Percentiles rank a stretch among this genome's conserved stretches.
These are phyloP conservation scores for Isatis tinctoria DNA, from an alignment of 345 rosid species.

Conservation along the genomic window DNA sequence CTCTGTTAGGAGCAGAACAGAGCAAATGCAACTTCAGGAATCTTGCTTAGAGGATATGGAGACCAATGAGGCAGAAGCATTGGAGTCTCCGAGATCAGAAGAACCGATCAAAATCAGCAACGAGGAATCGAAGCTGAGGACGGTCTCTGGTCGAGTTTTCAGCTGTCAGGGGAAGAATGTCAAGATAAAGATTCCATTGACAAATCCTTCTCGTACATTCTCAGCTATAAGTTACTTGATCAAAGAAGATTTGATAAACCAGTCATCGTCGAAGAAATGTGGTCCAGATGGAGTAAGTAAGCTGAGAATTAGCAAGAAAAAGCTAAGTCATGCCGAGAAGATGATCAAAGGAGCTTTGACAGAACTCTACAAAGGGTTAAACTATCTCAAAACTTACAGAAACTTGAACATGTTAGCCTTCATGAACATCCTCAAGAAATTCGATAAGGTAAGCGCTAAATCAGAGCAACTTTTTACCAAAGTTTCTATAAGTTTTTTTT, in stretches of 20 bases:
- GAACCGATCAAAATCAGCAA: conserved; percentile 42
- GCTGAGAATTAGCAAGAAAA: conserved; percentile 70
- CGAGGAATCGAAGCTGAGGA: conserved; percentile 42
- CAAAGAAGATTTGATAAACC: conserved; percentile 68
- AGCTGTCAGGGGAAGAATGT: conserved; percentile 74
- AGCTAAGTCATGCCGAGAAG: conserved; percentile 81
- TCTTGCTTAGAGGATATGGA: conserved; percentile 40
- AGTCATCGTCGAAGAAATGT: conserved; percentile 60
- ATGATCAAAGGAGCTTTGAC: conserved; percentile 79
- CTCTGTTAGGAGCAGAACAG: conserved; percentile 53
- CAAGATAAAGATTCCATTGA: conserved; percentile 78
- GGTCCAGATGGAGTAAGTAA: conserved; percentile 53
- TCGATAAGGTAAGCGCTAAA: conserved; percentile 63
- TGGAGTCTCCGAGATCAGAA: conserved; percentile 44
- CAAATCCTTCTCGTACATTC: conserved; percentile 77
- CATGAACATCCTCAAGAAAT: conserved; percentile 89
- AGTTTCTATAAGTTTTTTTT: not conserved
- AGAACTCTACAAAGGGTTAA: conserved; percentile 87
- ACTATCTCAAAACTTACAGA: conserved; percentile 91
- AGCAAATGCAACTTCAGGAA: conserved; percentile 48
- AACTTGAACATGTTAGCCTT: conserved; percentile 97
- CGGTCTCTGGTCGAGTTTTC: conserved; percentile 53
- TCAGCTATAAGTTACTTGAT: conserved; percentile 76
- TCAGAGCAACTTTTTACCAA: not conserved
- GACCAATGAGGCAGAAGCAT: conserved; percentile 28